These are phyloP conservation scores for Scopulariopsis brevicaulis DNA, from an alignment of 2,329 filamentous ascomycete genomes.

Conservation along the genomic window DNA sequence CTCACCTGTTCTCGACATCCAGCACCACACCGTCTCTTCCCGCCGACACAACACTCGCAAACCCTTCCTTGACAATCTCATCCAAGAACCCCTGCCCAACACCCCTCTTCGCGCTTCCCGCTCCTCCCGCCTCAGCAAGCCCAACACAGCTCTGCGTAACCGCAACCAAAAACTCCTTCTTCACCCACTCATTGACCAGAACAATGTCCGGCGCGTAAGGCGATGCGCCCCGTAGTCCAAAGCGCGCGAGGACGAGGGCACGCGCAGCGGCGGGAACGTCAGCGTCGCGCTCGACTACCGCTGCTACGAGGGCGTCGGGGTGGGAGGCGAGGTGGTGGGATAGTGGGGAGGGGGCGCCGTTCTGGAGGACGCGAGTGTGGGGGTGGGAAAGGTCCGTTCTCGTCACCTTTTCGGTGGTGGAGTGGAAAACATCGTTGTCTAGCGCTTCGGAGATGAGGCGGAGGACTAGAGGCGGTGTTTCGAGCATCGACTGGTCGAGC, in stretches of 20 bases:
- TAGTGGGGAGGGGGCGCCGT: not conserved
- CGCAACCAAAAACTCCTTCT: constrained; percentile 40
- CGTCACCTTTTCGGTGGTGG: constrained; percentile 21
- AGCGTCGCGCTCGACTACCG: constrained; percentile 49
- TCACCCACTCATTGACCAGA: constrained; percentile 52
- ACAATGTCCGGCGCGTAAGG: constrained; percentile 52
- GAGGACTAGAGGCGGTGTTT: constrained; percentile 21
- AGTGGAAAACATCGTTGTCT: constrained; percentile 34
- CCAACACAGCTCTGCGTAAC: constrained; percentile 18
- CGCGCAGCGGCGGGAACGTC: constrained; percentile 40
- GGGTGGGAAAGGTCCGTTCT: constrained; percentile 9
- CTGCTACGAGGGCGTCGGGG: constrained; percentile 25
- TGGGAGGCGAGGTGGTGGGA: constrained; percentile 8
- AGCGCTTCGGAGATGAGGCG: constrained; percentile 25
- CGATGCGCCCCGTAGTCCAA: constrained; percentile 42
- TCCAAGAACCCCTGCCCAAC: not conserved
- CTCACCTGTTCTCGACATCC: constrained; percentile 7
- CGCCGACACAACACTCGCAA: constrained; percentile 9
- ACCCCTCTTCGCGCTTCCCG: not conserved
- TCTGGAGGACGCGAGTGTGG: constrained; percentile 4
- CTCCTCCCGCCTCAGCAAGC: not conserved
- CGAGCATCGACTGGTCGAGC: constrained; percentile 26
- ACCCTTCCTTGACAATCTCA: constrained; percentile 2
- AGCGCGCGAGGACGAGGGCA: constrained; percentile 38
- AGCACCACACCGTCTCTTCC: constrained; percentile 13